Percentiles rank a stretch among this genome's conserved stretches.
phyloP scores from a whole-genome alignment of 2,329 filamentous ascomycete genomes.

The Talaromyces sp. region DNA sequence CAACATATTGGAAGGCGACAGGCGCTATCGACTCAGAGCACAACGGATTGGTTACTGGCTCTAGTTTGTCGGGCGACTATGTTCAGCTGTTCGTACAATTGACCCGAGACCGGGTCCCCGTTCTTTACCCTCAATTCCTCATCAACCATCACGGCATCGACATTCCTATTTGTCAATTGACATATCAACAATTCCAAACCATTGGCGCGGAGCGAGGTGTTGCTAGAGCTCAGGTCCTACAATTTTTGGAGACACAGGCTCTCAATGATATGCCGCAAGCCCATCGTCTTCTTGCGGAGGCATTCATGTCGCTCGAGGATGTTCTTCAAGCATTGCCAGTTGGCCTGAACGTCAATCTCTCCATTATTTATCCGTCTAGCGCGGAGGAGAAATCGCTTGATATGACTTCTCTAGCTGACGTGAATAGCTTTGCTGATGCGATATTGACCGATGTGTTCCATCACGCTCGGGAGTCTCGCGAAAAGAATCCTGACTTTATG shows the following conservation, averaged over 20 bases:
- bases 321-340: conserved; percentile 74
- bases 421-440: conserved; percentile 83
- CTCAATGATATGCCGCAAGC: conserved; percentile 60
- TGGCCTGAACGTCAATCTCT: conserved; percentile 86
- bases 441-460: conserved; percentile 87
- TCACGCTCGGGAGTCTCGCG: conserved; percentile 73
- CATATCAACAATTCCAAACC: conserved; percentile 60
- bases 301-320: conserved; percentile 78
- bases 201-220: conserved; percentile 44
- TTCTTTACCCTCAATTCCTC: conserved; percentile 85
- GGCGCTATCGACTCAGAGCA: conserved; percentile 86
- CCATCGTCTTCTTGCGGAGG: conserved; percentile 71
- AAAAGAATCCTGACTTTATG: conserved; percentile 70
- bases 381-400: conserved; percentile 71
- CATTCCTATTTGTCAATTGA: conserved; percentile 78
- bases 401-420: conserved; percentile 74
- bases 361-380: conserved; percentile 80
- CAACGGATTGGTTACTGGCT: conserved; percentile 88
- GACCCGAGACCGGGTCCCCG: conserved; percentile 82
- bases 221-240: conserved; percentile 29
- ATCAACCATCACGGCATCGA: conserved; percentile 75
- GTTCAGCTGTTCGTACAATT: conserved; percentile 89
- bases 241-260: conserved; percentile 36
- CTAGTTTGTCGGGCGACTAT: conserved; percentile 94
- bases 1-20: conserved; percentile 99